Evolutionary conservation across 768 basidiomycete species (phyloP), one percentile per base, ranked within the genome.

Genomic region (Favolaschia claudopus): DNA sequence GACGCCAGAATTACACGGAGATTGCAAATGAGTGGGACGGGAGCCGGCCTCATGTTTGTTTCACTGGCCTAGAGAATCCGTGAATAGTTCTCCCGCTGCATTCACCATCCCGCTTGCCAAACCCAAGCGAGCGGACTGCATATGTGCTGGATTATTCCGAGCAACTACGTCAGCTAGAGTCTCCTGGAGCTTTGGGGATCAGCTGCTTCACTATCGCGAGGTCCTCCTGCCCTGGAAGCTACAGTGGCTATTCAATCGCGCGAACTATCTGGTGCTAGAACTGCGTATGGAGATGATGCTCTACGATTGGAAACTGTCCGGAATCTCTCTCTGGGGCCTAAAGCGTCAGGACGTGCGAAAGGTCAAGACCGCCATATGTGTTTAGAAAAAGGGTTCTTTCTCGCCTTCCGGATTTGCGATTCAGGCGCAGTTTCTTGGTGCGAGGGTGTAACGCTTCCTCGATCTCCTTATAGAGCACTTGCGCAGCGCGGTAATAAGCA

Each of bases 181-280:
- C 53, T 49, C 36, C 44, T 52, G 9, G 50, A 59, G 58, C 58
- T 31, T 59, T 50, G 24, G 58, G 58, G 9, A 59, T 59, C 58
- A 59, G 50, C 50, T 59, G 58, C 29, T 59, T 52, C n/a, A 52
- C 58, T 14, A 37, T 59, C 7, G 44, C 43, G 9, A 46, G 53
- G 31, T 52, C 34, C 36, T 39, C 43, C 28, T 59, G 51, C 43
- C 50, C 50, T 0, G 58, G 58, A 15, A 59, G 37, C 44, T 59
- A n/a, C n/a, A n/a, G n/a, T n/a, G 58, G 58, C 29, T 59, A 19
- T 36, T 52, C 13, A 59, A 59, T 19, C 44, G 58, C n/a, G 53
- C 58, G 7, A 58, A 59, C 31, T 44, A 52, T 43, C 28, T 59
- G 29, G 50, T 59, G 3, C 29, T 59, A 9, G 58, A 50, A 13